Percentiles rank a stretch among this genome's conserved stretches.
These are phyloP conservation scores for Drechmeria coniospora DNA, from an alignment of 2,329 filamentous ascomycete species.

Conservation along the genomic window DNA sequence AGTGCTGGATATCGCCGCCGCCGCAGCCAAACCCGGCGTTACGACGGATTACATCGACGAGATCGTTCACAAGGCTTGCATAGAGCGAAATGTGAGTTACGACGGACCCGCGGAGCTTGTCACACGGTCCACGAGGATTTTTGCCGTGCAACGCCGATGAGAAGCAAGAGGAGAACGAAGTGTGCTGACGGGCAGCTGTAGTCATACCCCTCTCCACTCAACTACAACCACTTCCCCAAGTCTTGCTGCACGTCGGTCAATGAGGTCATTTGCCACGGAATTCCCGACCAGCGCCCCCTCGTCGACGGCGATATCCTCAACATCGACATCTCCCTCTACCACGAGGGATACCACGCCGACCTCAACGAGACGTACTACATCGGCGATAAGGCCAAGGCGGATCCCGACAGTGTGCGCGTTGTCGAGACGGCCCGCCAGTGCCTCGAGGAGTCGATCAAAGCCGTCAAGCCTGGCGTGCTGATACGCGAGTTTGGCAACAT, in stretches of 20 bases:
- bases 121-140: not conserved
- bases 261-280: conserved; percentile 97
- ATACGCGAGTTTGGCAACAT: conserved; percentile 88
- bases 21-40: conserved; percentile 72
- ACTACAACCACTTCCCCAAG: conserved; percentile 94
- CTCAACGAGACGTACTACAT: conserved; percentile 99
- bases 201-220: conserved; percentile 89
- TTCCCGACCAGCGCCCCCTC: conserved; percentile 77
- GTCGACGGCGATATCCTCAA: conserved; percentile 93
- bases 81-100: conserved; percentile 84
- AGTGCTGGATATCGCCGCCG: conserved; percentile 81
- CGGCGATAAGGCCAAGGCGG: conserved; percentile 68
- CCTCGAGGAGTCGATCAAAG: conserved; percentile 75
- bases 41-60: conserved; percentile 94
- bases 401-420: conserved; percentile 77
- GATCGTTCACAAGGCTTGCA: conserved; percentile 83
- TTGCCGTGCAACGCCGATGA: no score
- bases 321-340: conserved; percentile 88
- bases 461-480: conserved; percentile 83
- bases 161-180: not conserved
- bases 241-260: conserved; percentile 94
- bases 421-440: conserved; percentile 84
- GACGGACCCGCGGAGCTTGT: not conserved
- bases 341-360: conserved; percentile 89
- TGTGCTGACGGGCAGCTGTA: conserved; percentile 21